A percentile compares a stretch with the other conserved stretches of the same genome.
These are phyloP conservation scores for Falciphora oryzae DNA, from an alignment of 2,329 filamentous ascomycete genomes.

Conservation along the genomic window DNA sequence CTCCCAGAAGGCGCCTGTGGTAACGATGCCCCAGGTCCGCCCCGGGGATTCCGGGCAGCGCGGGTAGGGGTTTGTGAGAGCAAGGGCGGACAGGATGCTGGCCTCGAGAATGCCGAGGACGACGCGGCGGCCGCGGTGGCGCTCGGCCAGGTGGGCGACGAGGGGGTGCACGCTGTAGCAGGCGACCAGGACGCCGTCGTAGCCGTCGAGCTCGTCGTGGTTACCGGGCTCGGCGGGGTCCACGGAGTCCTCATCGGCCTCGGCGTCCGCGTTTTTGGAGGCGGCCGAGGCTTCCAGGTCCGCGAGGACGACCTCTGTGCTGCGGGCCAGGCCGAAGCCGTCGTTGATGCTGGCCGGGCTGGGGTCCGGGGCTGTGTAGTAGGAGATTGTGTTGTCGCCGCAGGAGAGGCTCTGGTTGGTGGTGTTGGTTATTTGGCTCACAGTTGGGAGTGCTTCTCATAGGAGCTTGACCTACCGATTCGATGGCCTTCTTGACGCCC, in stretches of 20 bases:
- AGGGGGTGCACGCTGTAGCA: constrained; percentile 85
- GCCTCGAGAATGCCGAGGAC: constrained; percentile 87
- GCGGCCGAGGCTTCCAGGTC: constrained; percentile 31
- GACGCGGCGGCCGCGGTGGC: constrained; percentile 30
- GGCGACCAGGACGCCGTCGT: constrained; percentile 78
- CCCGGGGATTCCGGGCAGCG: constrained; percentile 11
- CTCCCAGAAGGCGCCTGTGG: constrained; percentile 82
- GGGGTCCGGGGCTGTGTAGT: constrained; percentile 58
- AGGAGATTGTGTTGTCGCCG: constrained; percentile 41
- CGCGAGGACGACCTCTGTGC: constrained; percentile 55
- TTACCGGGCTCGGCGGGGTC: constrained; percentile 16
- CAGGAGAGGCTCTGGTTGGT: not conserved
- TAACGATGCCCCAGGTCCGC: constrained; percentile 75
- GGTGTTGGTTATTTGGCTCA: not conserved
- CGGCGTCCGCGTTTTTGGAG: too few relatives aligned
- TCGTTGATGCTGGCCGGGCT: constrained; percentile 76
- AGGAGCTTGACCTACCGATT: not conserved
- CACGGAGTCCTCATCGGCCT: constrained; percentile 16
- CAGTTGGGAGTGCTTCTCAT: fast-evolving
- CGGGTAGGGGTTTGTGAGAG: constrained; percentile 35
- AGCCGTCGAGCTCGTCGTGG: constrained; percentile 32
- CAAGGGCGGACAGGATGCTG: constrained; percentile 60
- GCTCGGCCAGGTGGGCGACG: constrained; percentile 49
- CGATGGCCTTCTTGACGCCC: constrained; percentile 48
- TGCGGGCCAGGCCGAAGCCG: constrained; percentile 59